These are phyloP conservation scores for Helminthosporium solani DNA, from an alignment of 2,329 filamentous ascomycete genomes.

Conservation along the genomic window DNA sequence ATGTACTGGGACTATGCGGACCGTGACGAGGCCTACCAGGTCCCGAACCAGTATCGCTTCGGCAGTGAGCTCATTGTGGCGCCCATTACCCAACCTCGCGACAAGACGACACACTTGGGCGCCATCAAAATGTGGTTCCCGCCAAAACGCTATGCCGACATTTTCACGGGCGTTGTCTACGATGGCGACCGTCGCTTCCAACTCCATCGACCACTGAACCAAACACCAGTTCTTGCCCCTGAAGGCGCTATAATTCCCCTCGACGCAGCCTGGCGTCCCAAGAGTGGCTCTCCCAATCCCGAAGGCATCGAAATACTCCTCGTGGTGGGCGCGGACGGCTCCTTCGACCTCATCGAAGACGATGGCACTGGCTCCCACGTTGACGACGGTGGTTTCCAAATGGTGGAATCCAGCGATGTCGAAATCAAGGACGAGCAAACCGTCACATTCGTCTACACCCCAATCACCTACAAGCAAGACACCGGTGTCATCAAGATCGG, in stretches of 20 bases:
- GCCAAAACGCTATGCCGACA: conserved; percentile 55
- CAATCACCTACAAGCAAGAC: conserved; percentile 42
- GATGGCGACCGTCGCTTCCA: conserved; percentile 56
- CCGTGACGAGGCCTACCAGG: conserved; percentile 55
- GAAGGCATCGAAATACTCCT: conserved; percentile 51
- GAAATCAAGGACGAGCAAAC: conserved; percentile 26
- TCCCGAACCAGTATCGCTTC: conserved; percentile 61
- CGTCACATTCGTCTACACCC: conserved; percentile 35
- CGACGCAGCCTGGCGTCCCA: conserved; percentile 47
- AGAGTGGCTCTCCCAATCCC: conserved; percentile 53
- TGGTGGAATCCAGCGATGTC: conserved; percentile 46
- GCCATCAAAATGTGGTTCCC: conserved; percentile 59
- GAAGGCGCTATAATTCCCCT: conserved; percentile 62
- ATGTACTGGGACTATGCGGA: conserved; percentile 63
- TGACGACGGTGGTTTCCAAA: conserved; percentile 39
- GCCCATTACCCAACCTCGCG: conserved; percentile 56
- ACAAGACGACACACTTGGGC: conserved; percentile 50
- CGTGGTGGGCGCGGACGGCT: conserved; percentile 49
- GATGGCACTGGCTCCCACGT: conserved; percentile 37
- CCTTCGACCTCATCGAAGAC: conserved; percentile 55
- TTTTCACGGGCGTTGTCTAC: conserved; percentile 60
- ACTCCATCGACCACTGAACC: conserved; percentile 53
- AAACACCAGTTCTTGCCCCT: conserved; percentile 55
- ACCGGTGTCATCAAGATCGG: conserved; percentile 40
- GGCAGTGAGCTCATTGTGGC: conserved; percentile 58